Evolutionary conservation across 73 alveolate species (phyloP).

Genomic region (Paraurostyla sp.): DNA sequence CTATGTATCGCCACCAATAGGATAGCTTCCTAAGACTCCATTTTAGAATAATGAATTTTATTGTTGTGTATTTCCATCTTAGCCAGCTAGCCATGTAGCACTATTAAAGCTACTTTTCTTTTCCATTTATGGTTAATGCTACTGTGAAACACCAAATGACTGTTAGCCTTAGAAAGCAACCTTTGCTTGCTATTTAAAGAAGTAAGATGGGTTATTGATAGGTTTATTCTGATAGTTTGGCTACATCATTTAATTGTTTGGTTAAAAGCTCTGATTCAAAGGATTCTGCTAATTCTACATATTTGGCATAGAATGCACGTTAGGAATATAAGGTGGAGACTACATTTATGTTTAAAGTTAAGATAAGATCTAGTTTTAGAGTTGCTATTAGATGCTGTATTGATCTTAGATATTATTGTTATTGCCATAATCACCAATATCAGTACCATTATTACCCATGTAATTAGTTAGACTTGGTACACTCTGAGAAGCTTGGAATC

Average conservation of each 20-base stretch:
- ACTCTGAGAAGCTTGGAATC: not conserved
- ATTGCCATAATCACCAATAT: not conserved
- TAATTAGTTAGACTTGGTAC: not conserved
- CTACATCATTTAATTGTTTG: not conserved
- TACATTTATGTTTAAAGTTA: not conserved
- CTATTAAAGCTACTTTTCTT: not conserved
- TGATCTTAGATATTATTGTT: not conserved
- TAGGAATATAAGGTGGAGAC: not conserved
- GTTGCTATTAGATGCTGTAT: not conserved
- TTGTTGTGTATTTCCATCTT: not conserved
- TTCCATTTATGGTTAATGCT: not conserved
- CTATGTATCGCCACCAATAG: slow-evolving; percentile 5
- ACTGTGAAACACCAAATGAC: no score
- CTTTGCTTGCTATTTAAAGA: no score
- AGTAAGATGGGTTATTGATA: not conserved
- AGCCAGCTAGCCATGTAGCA: not conserved
- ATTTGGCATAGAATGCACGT: slow-evolving; percentile 30
- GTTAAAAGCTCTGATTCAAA: not conserved
- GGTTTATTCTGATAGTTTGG: not conserved
- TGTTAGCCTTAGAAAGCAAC: no score
- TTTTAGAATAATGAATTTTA: not conserved
- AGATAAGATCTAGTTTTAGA: not conserved
- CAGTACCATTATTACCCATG: not conserved
- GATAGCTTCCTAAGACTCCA: not conserved
- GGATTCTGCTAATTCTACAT: not conserved